Percentiles rank a stretch among this genome's conserved stretches.
Evolutionary conservation across 2,329 filamentous ascomycete species (phyloP).

Genomic region (Fusarium sp.): DNA sequence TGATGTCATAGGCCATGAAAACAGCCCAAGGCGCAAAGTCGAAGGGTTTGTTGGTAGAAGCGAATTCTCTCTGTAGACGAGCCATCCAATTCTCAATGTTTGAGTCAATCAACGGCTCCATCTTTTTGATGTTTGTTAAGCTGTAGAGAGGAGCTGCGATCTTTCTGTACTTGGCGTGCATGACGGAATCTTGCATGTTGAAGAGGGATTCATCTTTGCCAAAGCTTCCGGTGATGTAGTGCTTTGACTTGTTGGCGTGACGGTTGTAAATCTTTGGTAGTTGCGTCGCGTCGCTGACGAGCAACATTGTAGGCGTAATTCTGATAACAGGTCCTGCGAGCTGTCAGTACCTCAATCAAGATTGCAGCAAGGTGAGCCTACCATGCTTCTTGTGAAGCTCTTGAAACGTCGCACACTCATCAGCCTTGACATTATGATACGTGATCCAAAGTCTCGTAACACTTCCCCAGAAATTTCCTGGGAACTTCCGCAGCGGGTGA

Average conservation of each 20-base stretch:
- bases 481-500: slow-evolving; percentile 29
- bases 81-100: slow-evolving; percentile 60
- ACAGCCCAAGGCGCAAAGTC: slow-evolving; percentile 58
- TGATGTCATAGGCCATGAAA: slow-evolving; percentile 55
- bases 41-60: slow-evolving; percentile 53
- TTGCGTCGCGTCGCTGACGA: slow-evolving; percentile 54
- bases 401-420: slow-evolving; percentile 27
- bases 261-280: slow-evolving; percentile 66
- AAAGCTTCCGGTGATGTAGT: slow-evolving; percentile 67
- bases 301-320: slow-evolving; percentile 39
- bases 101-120: slow-evolving; percentile 64
- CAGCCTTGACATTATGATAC: slow-evolving; percentile 33
- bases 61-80: slow-evolving; percentile 58
- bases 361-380: too few species aligned
- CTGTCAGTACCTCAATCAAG: too few species aligned
- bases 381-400: slow-evolving; percentile 28
- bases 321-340: slow-evolving; percentile 33
- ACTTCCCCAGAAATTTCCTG: slow-evolving; percentile 30
- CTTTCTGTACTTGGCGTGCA: slow-evolving; percentile 63
- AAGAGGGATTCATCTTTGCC: slow-evolving; percentile 65
- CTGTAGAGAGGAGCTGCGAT: slow-evolving; percentile 64
- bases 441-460: slow-evolving; percentile 37
- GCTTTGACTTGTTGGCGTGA: slow-evolving; percentile 64
- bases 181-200: slow-evolving; percentile 63
- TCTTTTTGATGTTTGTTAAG: slow-evolving; percentile 65